phyloP scores from a whole-genome alignment of 192 early-diverging fungal genomes.

The Linnemannia schmuckeri region DNA sequence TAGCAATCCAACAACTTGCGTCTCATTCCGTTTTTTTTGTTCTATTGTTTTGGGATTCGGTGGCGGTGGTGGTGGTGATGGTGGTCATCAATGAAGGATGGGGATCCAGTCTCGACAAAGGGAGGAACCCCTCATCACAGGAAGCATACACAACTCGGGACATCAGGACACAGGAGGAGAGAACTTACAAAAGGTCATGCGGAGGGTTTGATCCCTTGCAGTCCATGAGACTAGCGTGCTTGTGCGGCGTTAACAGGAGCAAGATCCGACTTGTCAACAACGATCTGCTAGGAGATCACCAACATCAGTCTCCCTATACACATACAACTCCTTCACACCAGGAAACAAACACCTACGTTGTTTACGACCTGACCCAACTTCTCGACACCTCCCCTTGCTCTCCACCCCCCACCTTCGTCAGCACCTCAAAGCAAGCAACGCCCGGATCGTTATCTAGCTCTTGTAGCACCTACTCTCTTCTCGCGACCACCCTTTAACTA shows the following conservation, averaged over 20 bases:
- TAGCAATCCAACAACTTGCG: constrained; percentile 48
- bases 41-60: constrained; percentile 16
- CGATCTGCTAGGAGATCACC: constrained; percentile 8
- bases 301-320: constrained; percentile 17
- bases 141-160: not conserved
- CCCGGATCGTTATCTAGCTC: not conserved
- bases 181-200: not conserved
- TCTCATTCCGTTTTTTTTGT: not conserved
- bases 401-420: too few species aligned
- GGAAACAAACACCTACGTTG: not conserved
- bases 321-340: not conserved
- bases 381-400: not conserved
- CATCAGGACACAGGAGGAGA: not conserved
- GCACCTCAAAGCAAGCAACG: not conserved
- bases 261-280: not conserved
- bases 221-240: not conserved
- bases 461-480: not conserved
- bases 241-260: not conserved
- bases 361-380: not conserved
- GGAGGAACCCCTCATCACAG: not conserved
- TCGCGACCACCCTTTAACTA: not conserved
- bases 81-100: too few species aligned
- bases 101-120: not conserved
- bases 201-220: not conserved
- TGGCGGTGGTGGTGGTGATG: too few species aligned